Base-by-base conservation (phyloP, 2,329 filamentous ascomycete genomes). In the Helotiales sp. region DNA sequence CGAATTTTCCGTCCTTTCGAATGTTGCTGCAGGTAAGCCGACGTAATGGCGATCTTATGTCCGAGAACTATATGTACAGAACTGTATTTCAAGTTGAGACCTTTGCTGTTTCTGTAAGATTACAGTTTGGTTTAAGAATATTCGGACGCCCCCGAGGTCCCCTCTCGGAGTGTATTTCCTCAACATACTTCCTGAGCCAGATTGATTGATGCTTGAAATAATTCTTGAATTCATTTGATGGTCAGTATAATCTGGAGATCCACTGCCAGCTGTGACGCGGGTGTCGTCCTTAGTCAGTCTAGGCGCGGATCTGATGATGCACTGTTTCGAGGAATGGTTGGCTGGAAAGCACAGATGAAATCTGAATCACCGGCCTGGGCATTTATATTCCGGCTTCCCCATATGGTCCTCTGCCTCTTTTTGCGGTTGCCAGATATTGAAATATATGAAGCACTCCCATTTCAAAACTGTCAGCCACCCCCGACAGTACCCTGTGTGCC, bases 71-170 rank as follows among this genome's bases (percentile, higher is more conserved):
- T 44, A 34, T 15, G 24, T 25, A 25, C 40, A 24, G n/a, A n/a
- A n/a, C n/a, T n/a, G n/a, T n/a, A n/a, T n/a, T n/a, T n/a, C n/a
- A 24, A 44, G 40, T 44, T 53, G 50, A 53, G 50, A 53, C 50
- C 30, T n/a, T 53, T 53, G 25, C 30, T 53, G 50, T 53, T 53
- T 53, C 36, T 31, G 24, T 27, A 44, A 53, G 27, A 53, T 42
- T 52, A 33, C 50, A 33, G 36, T n/a, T 44, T 53, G 33, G 25
- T 4, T 17, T 31, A 22, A 27, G 31, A n/a, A 17, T 25, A 40
- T 52, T 33, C 33, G 24, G 40, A 44, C 40, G 40, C 15, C 27
- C 22, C 40, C 40, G 40, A 24, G 19, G 27, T 15, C 40, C 27
- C 19, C 27, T 24, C 40, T 25, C 22, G n/a, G 7, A 44, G 5